phyloP scores from a whole-genome alignment of 1,139 yeast genomes.

The Geotrichum restrictum region DNA sequence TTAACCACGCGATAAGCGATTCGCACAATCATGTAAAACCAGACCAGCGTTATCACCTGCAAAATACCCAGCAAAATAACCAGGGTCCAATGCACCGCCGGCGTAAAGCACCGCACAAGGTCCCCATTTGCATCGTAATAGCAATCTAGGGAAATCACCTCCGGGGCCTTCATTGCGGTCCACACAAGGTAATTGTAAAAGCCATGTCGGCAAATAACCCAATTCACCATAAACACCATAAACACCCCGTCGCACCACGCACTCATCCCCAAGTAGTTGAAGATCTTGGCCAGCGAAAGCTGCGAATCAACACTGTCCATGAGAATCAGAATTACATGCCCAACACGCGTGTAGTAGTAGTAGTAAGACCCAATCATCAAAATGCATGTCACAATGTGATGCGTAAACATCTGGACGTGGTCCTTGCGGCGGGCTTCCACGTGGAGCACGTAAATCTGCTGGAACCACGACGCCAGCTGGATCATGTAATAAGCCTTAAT shows the following conservation, averaged over 20 bases:
- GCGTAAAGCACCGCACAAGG: slow-evolving; percentile 56
- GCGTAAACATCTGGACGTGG: slow-evolving; percentile 79
- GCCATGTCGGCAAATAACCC: slow-evolving; percentile 74
- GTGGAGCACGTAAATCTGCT: slow-evolving; percentile 71
- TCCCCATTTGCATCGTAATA: slow-evolving; percentile 30
- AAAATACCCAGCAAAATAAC: slow-evolving; percentile 58
- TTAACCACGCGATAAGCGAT: slow-evolving; percentile 64
- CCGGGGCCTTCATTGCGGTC: slow-evolving; percentile 35
- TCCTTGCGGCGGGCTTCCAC: slow-evolving; percentile 79
- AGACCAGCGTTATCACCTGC: slow-evolving; percentile 61
- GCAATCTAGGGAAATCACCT: slow-evolving; percentile 29
- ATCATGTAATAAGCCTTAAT: slow-evolving; percentile 69
- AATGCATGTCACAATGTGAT: slow-evolving; percentile 74
- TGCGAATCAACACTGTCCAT: slow-evolving; percentile 83
- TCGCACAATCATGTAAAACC: too few species aligned
- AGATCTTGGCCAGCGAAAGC: slow-evolving; percentile 68
- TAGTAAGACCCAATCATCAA: slow-evolving; percentile 70
- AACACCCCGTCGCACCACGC: slow-evolving; percentile 66
- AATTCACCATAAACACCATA: slow-evolving; percentile 58
- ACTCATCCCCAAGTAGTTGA: slow-evolving; percentile 64
- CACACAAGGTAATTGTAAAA: slow-evolving; percentile 64
- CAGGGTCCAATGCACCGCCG: slow-evolving; percentile 49
- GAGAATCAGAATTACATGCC: slow-evolving; percentile 68
- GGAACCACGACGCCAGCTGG: slow-evolving; percentile 74
- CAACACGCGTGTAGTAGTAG: slow-evolving; percentile 69